Percentiles rank a stretch among this genome's conserved stretches.
Evolutionary conservation across 371 early-diverging fungal species (phyloP).

Genomic region (Mucor circinelloides): DNA sequence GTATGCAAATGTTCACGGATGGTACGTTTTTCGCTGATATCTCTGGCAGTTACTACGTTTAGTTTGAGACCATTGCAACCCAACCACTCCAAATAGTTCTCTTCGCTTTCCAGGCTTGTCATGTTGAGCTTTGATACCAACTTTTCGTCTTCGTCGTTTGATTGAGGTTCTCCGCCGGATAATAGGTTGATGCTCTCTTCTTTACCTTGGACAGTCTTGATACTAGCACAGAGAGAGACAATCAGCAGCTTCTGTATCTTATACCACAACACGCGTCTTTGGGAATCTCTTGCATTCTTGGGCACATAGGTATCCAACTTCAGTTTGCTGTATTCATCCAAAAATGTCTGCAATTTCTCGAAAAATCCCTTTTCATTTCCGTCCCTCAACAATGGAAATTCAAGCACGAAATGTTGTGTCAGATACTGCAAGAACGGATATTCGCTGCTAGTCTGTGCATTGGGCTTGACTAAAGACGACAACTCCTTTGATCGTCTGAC

Average conservation of each 20-base stretch:
- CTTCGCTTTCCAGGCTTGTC: constrained; percentile 22
- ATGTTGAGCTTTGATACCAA: constrained; percentile 12
- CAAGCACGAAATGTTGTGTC: constrained; percentile 32
- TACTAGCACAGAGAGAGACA: constrained; percentile 38
- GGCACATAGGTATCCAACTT: constrained; percentile 36
- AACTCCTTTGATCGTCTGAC: constrained; percentile 2
- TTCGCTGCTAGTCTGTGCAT: neutral
- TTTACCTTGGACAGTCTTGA: constrained; percentile 44
- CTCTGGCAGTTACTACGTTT: constrained; percentile 27
- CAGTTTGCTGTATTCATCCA: constrained; percentile 38
- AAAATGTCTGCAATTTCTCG: constrained; percentile 34
- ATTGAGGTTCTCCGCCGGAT: neutral
- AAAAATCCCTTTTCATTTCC: constrained; percentile 35
- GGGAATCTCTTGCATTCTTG: constrained; percentile 28
- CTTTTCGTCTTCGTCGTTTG: constrained; percentile 8
- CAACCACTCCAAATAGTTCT: constrained; percentile 29
- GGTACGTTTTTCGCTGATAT: constrained; percentile 26
- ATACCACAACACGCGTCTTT: constrained; percentile 37
- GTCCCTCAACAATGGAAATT: constrained; percentile 46
- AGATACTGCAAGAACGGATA: constrained; percentile 42
- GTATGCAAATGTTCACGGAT: constrained; percentile 33
- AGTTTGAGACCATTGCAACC: constrained; percentile 28
- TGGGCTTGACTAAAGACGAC: neutral
- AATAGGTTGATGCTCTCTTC: constrained; percentile 39
- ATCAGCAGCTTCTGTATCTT: constrained; percentile 41